phyloP scores from a whole-genome alignment of 805 yeast species.

The Danielozyma ontarioensis region DNA sequence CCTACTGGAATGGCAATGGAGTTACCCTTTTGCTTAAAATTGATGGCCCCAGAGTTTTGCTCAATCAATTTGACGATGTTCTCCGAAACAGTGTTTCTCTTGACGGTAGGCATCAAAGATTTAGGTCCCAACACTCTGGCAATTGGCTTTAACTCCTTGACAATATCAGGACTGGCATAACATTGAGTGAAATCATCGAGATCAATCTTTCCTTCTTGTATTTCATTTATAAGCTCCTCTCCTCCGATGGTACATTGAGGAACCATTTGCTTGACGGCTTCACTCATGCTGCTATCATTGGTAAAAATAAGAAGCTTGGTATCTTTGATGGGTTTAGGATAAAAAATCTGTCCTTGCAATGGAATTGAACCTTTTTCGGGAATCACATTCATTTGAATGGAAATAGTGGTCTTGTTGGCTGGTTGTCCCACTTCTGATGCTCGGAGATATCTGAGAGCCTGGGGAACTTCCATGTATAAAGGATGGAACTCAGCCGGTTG shows the following conservation, averaged over 20 bases:
- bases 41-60: constrained; percentile 59
- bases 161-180: constrained; percentile 81
- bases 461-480: constrained; percentile 63
- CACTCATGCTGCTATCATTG: constrained; percentile 45
- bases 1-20: constrained; percentile 68
- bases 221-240: constrained; percentile 56
- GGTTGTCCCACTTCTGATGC: constrained; percentile 91
- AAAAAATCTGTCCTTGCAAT: constrained; percentile 61
- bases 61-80: constrained; percentile 52
- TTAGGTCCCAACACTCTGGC: constrained; percentile 85
- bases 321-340: constrained; percentile 68
- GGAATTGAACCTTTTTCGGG: constrained; percentile 77
- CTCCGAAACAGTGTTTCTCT: constrained; percentile 81
- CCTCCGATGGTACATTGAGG: constrained; percentile 64
- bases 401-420: constrained; percentile 59
- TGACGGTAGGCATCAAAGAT: constrained; percentile 83
- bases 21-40: constrained; percentile 70
- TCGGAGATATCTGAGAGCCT: constrained; percentile 72
- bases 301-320: constrained; percentile 69
- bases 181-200: constrained; percentile 61
- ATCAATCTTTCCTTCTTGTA: constrained; percentile 45
- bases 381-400: constrained; percentile 55
- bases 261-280: constrained; percentile 52
- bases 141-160: constrained; percentile 53
- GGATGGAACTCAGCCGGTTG: constrained; percentile 46